These are phyloP conservation scores for Leccinum fallax DNA, from an alignment of 1,284 basidiomycete species.

Conservation along the genomic window DNA sequence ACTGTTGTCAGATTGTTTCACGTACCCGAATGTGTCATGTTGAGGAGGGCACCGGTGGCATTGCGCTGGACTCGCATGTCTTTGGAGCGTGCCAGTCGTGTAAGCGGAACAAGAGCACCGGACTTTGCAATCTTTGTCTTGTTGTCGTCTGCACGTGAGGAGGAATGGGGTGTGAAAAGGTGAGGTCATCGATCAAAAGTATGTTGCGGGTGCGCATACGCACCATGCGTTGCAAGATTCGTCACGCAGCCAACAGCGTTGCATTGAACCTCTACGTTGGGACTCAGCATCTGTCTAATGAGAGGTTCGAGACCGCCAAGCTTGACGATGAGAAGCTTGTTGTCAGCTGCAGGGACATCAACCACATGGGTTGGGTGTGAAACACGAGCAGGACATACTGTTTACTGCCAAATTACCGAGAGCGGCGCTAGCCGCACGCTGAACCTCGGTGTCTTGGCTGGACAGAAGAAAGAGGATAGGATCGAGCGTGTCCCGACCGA, in stretches of 20 bases:
- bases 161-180: background rate
- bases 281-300: conserved; percentile 98
- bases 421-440: conserved; percentile 97
- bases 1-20: conserved; percentile 7
- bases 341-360: conserved; percentile 72
- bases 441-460: conserved; percentile 98
- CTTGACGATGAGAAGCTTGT: conserved; percentile 98
- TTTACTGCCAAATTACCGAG: conserved; percentile 98
- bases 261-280: conserved; percentile 99
- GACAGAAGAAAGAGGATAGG: conserved; percentile 97
- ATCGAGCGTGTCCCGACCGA: conserved; percentile 96
- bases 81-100: conserved; percentile 94
- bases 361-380: conserved; percentile 24
- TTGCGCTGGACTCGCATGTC: conserved; percentile 99
- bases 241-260: conserved; percentile 99
- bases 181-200: conserved; percentile 13
- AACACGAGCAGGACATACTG: conserved; percentile 59
- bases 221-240: conserved; percentile 97
- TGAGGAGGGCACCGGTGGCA: conserved; percentile 95
- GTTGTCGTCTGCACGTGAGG: conserved; percentile 80
- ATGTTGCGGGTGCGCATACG: conserved; percentile 26
- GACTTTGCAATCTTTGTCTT: conserved; percentile 99
- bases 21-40: conserved; percentile 98
- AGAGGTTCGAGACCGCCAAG: conserved; percentile 97
- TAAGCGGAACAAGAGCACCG: conserved; percentile 95